phyloP scores from a whole-genome alignment of 192 early-diverging fungal genomes.

The Chytriomyces confervae region DNA sequence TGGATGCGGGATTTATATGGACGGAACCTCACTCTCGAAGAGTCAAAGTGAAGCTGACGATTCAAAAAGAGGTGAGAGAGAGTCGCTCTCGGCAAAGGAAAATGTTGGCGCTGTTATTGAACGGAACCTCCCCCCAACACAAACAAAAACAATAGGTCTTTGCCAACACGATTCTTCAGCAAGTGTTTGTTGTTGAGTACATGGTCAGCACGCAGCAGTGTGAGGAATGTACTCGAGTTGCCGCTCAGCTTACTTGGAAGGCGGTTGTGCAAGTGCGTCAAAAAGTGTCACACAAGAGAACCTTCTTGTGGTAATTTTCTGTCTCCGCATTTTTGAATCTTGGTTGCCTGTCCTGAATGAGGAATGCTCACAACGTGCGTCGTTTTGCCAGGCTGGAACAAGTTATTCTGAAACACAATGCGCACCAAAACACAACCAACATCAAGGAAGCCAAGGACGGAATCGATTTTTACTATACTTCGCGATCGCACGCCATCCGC shows the following conservation, averaged over 20 bases:
- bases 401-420: conserved; percentile 96
- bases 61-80: conserved; percentile 88
- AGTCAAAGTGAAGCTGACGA: conserved; percentile 97
- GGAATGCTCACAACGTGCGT: not conserved
- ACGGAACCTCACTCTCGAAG: conserved; percentile 92
- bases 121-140: not conserved
- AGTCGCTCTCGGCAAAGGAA: not conserved
- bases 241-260: conserved; percentile 98
- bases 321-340: too few species aligned
- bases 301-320: conserved; percentile 78
- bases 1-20: conserved; percentile 99
- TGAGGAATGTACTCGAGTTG: conserved; percentile 91
- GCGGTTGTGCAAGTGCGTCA: conserved; percentile 97
- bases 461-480: conserved; percentile 94
- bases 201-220: conserved; percentile 92
- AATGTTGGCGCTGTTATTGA: not conserved
- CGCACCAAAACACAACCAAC: conserved; percentile 96
- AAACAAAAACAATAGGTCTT: conserved; percentile 64
- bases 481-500: conserved; percentile 88
- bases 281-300: conserved; percentile 95
- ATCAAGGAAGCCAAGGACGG: conserved; percentile 97
- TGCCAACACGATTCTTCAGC: conserved; percentile 92
- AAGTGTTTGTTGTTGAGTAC: conserved; percentile 95
- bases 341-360: not conserved
- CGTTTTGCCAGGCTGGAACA: conserved; percentile 75